A percentile compares a stretch with the other conserved stretches of the same genome.
phyloP scores from a whole-genome alignment of 73 alveolate species.

The Uronychia binucleata region DNA sequence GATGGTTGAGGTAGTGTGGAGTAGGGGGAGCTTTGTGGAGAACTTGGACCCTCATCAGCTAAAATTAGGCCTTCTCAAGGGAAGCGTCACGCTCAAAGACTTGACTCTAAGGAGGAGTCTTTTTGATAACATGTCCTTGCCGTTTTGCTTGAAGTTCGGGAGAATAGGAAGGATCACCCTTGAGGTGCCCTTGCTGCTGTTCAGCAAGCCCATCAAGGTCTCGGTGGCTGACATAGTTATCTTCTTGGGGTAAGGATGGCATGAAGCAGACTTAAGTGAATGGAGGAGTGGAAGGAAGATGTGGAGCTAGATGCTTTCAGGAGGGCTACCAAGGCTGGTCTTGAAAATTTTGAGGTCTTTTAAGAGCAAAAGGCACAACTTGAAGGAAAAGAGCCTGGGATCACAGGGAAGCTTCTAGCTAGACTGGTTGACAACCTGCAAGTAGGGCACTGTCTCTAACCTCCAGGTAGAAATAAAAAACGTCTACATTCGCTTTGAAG shows the following conservation, averaged over 20 bases:
- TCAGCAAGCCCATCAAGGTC: conserved; percentile 52
- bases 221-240: conserved; percentile 53
- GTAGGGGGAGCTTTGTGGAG: conserved; percentile 66
- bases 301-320: conserved; percentile 38
- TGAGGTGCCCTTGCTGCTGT: conserved; percentile 58
- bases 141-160: conserved; percentile 63
- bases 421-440: conserved; percentile 61
- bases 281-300: conserved; percentile 65
- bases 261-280: conserved; percentile 24
- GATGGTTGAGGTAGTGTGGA: too few relatives aligned
- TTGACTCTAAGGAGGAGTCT: conserved; percentile 34
- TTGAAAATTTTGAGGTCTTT: conserved; percentile 48
- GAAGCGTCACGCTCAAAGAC: conserved; percentile 53
- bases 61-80: conserved; percentile 47
- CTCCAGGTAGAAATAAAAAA: conserved; percentile 24
- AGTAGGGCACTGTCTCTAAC: neutral
- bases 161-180: conserved; percentile 48
- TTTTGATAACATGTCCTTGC: conserved; percentile 60
- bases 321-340: conserved; percentile 19
- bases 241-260: conserved; percentile 14
- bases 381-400: conserved; percentile 56
- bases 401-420: conserved; percentile 44
- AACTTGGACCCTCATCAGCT: conserved; percentile 64
- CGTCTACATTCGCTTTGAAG: conserved; percentile 46
- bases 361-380: conserved; percentile 23